These are phyloP conservation scores for Flaveria sonorensis DNA, from an alignment of 129 eudicot species.

Conservation along the genomic window DNA sequence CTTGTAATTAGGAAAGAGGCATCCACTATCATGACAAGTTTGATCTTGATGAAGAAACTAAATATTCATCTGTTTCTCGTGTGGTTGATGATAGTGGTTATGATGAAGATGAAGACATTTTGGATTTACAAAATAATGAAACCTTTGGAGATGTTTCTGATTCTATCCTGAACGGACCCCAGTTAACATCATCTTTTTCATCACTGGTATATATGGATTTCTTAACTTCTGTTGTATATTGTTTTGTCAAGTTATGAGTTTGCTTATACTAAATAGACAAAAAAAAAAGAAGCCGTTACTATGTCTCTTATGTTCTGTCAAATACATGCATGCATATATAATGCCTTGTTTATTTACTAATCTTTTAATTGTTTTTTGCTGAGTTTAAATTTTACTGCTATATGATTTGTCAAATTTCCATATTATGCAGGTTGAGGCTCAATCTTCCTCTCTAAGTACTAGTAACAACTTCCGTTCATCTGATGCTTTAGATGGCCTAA, in stretches of 20 bases:
- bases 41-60: constrained; percentile 86
- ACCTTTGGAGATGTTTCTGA: constrained; percentile 71
- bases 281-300: neutral
- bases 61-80: constrained; percentile 78
- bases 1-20: constrained; percentile 76
- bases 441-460: constrained; percentile 39
- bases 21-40: constrained; percentile 49
- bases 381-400: constrained; percentile 8
- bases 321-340: neutral
- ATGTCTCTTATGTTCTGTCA: neutral
- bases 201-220: constrained; percentile 37
- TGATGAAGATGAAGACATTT: constrained; percentile 70
- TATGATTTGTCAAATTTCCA: constrained; percentile 16
- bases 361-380: neutral
- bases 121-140: constrained; percentile 65
- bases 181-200: constrained; percentile 43
- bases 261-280: constrained; percentile 14
- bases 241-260: constrained; percentile 10
- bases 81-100: constrained; percentile 81
- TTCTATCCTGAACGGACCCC: constrained; percentile 42
- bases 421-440: constrained; percentile 51
- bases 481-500: constrained; percentile 48
- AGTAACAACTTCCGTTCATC: constrained; percentile 44
- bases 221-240: neutral
- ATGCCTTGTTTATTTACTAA: neutral